A percentile compares a stretch with the other conserved stretches of the same genome.
phyloP scores from a whole-genome alignment of 2,329 filamentous ascomycete species.

The Aspergillus quadrilineatus region DNA sequence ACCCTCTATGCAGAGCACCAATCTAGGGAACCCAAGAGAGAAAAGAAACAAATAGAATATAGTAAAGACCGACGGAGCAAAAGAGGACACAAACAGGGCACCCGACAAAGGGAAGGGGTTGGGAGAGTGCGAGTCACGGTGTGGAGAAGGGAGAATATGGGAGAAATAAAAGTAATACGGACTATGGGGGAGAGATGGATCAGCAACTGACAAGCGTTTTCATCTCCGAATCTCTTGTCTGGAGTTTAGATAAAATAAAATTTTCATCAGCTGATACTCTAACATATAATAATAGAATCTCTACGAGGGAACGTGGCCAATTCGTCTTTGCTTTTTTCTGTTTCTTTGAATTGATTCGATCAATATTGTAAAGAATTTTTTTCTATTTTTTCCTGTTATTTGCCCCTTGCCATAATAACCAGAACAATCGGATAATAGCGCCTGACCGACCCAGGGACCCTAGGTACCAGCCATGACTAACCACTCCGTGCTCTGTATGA shows the following conservation, averaged over 20 bases:
- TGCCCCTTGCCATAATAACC: conserved; percentile 3
- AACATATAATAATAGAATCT: not conserved
- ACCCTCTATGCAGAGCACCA: conserved; percentile 11
- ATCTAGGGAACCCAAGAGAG: conserved; percentile 4
- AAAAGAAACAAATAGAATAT: conserved; percentile 9
- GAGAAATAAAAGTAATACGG: conserved; percentile 20
- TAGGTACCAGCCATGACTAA: no score
- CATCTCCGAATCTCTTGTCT: not conserved
- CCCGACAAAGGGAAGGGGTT: conserved; percentile 20
- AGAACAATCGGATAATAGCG: conserved; percentile 9
- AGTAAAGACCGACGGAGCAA: conserved; percentile 10
- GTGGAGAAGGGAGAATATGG: conserved; percentile 23
- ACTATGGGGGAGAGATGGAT: conserved; percentile 14
- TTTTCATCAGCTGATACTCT: conserved; percentile 9
- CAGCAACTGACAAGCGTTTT: conserved; percentile 9
- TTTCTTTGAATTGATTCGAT: not conserved
- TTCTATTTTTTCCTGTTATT: not conserved
- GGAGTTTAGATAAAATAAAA: not conserved
- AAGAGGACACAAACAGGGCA: not conserved
- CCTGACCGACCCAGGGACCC: not conserved
- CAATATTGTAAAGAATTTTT: not conserved
- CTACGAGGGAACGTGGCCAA: conserved; percentile 5
- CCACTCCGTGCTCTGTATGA: not conserved
- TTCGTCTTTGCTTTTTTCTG: conserved; percentile 1
- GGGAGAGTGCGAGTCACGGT: conserved; percentile 11